These are phyloP conservation scores for Podospora appendiculata DNA, from an alignment of 495 filamentous ascomycete genomes.

Conservation along the genomic window DNA sequence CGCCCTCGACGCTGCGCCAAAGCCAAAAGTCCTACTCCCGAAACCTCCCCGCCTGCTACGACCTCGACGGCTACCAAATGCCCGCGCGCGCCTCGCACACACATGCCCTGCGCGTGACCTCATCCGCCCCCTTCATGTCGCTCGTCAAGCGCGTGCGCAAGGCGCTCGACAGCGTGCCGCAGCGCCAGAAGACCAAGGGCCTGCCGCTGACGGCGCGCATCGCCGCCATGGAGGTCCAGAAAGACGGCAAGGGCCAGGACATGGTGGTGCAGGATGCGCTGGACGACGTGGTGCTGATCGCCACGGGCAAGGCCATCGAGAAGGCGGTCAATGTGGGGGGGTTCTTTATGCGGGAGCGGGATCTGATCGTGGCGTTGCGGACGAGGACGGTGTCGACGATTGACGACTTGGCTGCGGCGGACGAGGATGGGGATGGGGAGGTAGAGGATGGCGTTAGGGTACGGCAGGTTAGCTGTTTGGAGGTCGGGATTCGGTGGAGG, in stretches of 20 bases:
- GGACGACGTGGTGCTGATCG: slow-evolving; percentile 63
- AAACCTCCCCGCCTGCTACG: slow-evolving; percentile 31
- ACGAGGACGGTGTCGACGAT: slow-evolving; percentile 62
- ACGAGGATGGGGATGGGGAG: slow-evolving; percentile 40
- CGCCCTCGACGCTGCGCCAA: slow-evolving; percentile 25
- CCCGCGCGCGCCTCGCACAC: slow-evolving; percentile 46
- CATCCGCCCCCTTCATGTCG: slow-evolving; percentile 70
- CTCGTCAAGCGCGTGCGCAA: slow-evolving; percentile 72
- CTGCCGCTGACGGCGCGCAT: slow-evolving; percentile 33
- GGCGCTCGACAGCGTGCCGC: slow-evolving; percentile 55
- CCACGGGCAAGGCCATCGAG: slow-evolving; percentile 71
- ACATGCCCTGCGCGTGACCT: slow-evolving; percentile 66
- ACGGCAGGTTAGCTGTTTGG: slow-evolving; percentile 34
- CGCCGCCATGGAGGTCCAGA: slow-evolving; percentile 27
- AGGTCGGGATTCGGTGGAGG: slow-evolving; percentile 23
- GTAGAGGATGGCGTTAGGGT: slow-evolving; percentile 54
- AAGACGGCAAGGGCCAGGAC: not conserved
- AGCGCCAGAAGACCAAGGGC: slow-evolving; percentile 17
- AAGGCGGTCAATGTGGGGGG: slow-evolving; percentile 56
- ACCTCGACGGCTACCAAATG: slow-evolving; percentile 57
- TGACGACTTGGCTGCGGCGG: slow-evolving; percentile 53
- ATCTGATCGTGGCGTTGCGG: slow-evolving; percentile 47
- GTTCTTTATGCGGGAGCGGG: slow-evolving; percentile 54
- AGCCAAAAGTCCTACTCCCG: slow-evolving; percentile 31
- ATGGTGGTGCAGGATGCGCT: slow-evolving; percentile 10